Evolutionary conservation across 2,329 filamentous ascomycete genomes (phyloP).

Genomic region (Alternaria viburni): DNA sequence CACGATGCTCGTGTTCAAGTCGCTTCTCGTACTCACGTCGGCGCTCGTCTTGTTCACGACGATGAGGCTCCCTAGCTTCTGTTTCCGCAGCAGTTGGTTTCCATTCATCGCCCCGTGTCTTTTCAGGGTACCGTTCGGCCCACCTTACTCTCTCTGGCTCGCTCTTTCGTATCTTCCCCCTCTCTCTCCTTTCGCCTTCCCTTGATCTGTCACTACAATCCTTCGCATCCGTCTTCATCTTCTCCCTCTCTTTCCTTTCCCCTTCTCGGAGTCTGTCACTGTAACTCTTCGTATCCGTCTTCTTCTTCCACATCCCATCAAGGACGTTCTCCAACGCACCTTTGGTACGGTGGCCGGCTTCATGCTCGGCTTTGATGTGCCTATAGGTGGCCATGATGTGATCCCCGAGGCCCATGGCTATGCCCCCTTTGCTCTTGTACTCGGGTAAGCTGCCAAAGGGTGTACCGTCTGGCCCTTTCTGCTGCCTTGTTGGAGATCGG

Average conservation of each 20-base stretch:
- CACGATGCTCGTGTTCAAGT: not conserved
- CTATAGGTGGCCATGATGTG: conserved; percentile 28
- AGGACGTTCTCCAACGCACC: conserved; percentile 20
- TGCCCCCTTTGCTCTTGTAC: conserved; percentile 18
- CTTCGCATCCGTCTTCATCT: not conserved
- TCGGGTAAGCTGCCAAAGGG: conserved; percentile 24
- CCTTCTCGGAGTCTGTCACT: not conserved
- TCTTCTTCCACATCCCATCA: conserved; percentile 13
- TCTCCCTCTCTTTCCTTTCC: not conserved
- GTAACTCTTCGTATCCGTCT: not conserved
- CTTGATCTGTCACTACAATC: not conserved
- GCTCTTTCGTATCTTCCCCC: not conserved
- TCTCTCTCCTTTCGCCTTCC: not conserved
- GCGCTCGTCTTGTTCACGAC: not conserved
- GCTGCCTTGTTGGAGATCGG: not conserved
- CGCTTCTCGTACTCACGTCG: not conserved
- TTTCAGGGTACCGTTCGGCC: not conserved
- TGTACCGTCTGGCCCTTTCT: conserved; percentile 23
- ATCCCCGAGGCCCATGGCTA: conserved; percentile 23
- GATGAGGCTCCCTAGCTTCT: not conserved
- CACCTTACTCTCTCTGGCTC: not conserved
- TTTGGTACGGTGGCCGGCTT: conserved; percentile 18
- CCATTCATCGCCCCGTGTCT: not conserved
- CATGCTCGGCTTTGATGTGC: conserved; percentile 31
- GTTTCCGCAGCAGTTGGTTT: not conserved